These are phyloP conservation scores for Fusarium dimerum DNA, from an alignment of 2,329 filamentous ascomycete species.

Conservation along the genomic window DNA sequence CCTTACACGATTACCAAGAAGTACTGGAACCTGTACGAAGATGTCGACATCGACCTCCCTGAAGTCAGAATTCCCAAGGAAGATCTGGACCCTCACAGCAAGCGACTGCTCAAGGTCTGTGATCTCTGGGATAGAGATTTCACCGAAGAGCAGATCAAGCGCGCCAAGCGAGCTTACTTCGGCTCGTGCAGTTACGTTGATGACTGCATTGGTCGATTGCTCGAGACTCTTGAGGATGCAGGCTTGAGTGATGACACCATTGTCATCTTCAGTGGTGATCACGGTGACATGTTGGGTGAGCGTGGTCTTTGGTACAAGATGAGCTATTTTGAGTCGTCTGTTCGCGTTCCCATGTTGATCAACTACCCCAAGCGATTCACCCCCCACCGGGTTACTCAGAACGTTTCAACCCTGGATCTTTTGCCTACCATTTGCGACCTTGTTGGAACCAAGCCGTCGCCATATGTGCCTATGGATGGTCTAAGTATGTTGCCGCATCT, in stretches of 20 bases:
- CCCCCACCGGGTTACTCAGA: slow-evolving; percentile 75
- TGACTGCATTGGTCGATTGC: slow-evolving; percentile 82
- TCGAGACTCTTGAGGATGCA: slow-evolving; percentile 76
- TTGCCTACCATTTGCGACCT: slow-evolving; percentile 86
- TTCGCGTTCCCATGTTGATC: slow-evolving; percentile 84
- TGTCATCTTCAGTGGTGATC: slow-evolving; percentile 88
- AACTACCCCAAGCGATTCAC: slow-evolving; percentile 75
- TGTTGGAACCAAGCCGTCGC: slow-evolving; percentile 68
- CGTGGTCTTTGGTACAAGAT: slow-evolving; percentile 96
- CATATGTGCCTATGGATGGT: slow-evolving; percentile 81
- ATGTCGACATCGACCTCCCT: slow-evolving; percentile 82
- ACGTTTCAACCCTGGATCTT: slow-evolving; percentile 89
- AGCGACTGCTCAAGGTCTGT: slow-evolving; percentile 82
- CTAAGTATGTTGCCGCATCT: slow-evolving; percentile 79
- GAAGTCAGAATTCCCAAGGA: slow-evolving; percentile 77
- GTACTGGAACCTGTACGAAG: slow-evolving; percentile 91
- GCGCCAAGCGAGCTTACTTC: slow-evolving; percentile 86
- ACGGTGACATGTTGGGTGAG: slow-evolving; percentile 95
- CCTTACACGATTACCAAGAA: slow-evolving; percentile 93
- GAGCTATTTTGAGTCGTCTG: slow-evolving; percentile 92
- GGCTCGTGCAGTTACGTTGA: slow-evolving; percentile 93
- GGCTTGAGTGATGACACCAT: slow-evolving; percentile 83
- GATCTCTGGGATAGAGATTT: slow-evolving; percentile 85
- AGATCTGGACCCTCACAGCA: slow-evolving; percentile 82
- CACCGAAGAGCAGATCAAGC: slow-evolving; percentile 81